Conservation (phyloP, 768 basidiomycete genomes). For the Amanita exitialis region DNA sequence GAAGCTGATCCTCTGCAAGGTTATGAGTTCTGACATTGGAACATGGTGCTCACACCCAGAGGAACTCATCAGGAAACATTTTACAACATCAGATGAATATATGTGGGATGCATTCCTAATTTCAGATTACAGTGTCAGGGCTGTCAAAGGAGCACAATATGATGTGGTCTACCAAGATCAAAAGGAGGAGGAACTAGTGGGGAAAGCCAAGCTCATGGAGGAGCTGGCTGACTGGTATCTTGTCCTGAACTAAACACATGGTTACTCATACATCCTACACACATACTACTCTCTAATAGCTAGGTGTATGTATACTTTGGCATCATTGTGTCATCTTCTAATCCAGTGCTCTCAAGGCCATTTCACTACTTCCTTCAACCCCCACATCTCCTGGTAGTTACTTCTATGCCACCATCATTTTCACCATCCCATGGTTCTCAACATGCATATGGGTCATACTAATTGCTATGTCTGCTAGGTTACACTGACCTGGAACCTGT, state of each 20-base stretch:
- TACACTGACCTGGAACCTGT: no score
- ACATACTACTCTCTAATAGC: neutral
- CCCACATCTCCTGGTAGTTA: no score
- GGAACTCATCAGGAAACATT: neutral
- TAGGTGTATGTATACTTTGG: no score
- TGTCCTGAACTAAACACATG: neutral
- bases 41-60: neutral
- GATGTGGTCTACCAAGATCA: slow-evolving; percentile 2
- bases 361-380: no score
- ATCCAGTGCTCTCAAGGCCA: no score
- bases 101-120: neutral
- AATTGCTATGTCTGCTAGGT: no score
- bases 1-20: neutral
- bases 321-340: no score
- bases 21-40: neutral
- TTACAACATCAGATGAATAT: neutral
- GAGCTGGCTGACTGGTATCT: slow-evolving; percentile 1
- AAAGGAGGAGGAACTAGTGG: neutral
- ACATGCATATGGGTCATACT: no score
- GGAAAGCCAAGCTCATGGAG: slow-evolving; percentile 1
- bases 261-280: slow-evolving; percentile 1
- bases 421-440: no score
- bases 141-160: slow-evolving; percentile 1
- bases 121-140: neutral
- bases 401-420: no score